A percentile compares a stretch with the other conserved stretches of the same genome.
Conservation (phyloP, 495 filamentous ascomycete species). For the Niebla homalea region DNA sequence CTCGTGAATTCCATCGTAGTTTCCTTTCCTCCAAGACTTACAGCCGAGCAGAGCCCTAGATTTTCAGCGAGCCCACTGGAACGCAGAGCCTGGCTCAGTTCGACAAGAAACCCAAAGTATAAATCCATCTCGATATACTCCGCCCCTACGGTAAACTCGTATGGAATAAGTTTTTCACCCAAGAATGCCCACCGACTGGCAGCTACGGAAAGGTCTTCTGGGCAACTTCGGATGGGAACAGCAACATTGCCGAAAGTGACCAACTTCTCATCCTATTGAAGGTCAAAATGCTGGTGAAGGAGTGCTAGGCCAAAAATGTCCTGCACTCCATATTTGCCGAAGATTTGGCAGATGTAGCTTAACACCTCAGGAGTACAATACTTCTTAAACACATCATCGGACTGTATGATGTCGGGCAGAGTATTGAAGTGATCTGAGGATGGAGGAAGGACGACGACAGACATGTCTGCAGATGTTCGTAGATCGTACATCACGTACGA, state of each 20-base stretch:
- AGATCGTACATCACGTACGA: background rate
- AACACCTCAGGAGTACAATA: background rate
- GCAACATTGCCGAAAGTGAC: background rate
- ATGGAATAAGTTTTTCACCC: too few species aligned
- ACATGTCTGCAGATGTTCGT: background rate
- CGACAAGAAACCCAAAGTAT: too few species aligned
- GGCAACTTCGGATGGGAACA: background rate
- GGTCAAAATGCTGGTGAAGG: constrained; percentile 1
- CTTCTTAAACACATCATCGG: background rate
- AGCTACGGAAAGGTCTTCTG: too few species aligned
- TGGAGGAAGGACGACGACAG: background rate
- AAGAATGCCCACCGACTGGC: too few species aligned
- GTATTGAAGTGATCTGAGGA: background rate
- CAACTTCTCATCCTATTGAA: background rate
- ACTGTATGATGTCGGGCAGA: background rate
- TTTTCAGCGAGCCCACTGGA: too few species aligned
- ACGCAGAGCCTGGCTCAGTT: too few species aligned
- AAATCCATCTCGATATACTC: too few species aligned
- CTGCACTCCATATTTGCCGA: constrained; percentile 2
- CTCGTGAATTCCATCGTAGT: too few species aligned
- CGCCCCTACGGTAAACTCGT: too few species aligned
- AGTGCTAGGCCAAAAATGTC: constrained; percentile 1
- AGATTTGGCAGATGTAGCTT: background rate
- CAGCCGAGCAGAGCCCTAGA: too few species aligned
- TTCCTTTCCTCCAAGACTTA: too few species aligned